phyloP scores from a whole-genome alignment of 2,329 filamentous ascomycete species.

The Aspergillus eucalypticola region DNA sequence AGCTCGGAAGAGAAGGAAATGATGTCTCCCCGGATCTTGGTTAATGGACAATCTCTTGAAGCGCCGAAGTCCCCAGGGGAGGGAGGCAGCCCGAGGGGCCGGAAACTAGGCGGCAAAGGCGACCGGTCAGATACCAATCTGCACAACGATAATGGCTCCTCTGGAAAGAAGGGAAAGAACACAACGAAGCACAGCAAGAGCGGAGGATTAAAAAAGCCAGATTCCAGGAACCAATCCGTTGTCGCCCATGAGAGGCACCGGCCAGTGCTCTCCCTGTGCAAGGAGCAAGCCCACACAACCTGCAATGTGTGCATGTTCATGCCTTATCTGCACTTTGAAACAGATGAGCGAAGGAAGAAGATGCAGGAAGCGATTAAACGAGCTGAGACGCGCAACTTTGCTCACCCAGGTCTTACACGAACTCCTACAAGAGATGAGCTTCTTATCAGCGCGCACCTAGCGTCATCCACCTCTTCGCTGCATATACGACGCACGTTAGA shows the following conservation, averaged over 20 bases:
- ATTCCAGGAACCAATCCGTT: slow-evolving; percentile 33
- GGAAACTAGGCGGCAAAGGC: slow-evolving; percentile 26
- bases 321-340: slow-evolving; percentile 68
- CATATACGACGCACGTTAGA: slow-evolving; percentile 65
- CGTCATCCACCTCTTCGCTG: slow-evolving; percentile 38
- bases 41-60: slow-evolving; percentile 24
- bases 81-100: slow-evolving; percentile 14
- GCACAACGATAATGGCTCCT: slow-evolving; percentile 26
- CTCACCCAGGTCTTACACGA: slow-evolving; percentile 30
- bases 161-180: slow-evolving; percentile 32
- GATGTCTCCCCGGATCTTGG: slow-evolving; percentile 19
- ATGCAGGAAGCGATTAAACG: slow-evolving; percentile 58
- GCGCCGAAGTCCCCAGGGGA: slow-evolving; percentile 14
- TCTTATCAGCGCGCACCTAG: slow-evolving; percentile 41
- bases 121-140: slow-evolving; percentile 29
- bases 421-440: slow-evolving; percentile 34
- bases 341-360: slow-evolving; percentile 53
- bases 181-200: slow-evolving; percentile 30
- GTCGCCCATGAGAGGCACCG: slow-evolving; percentile 34
- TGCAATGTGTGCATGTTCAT: slow-evolving; percentile 51
- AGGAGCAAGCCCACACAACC: slow-evolving; percentile 24
- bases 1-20: slow-evolving; percentile 27
- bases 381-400: slow-evolving; percentile 29
- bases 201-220: slow-evolving; percentile 25
- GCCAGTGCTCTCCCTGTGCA: slow-evolving; percentile 42